Evolutionary conservation across 345 rosid genomes (phyloP), one percentile per base, ranked within the genome.

Genomic region (Rhizophora mangle): DNA sequence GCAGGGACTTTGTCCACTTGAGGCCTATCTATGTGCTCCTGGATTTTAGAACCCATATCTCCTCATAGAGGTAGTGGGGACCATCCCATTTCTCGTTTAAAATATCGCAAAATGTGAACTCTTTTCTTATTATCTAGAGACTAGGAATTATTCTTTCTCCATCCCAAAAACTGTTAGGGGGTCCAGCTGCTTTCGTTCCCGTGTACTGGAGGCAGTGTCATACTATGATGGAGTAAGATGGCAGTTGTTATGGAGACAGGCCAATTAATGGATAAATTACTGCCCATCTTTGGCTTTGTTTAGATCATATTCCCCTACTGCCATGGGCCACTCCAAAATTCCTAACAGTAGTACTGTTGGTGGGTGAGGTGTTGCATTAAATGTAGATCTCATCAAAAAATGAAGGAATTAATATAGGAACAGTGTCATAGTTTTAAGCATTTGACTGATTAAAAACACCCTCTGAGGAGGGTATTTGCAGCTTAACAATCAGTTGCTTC

Each of bases 221-320:
- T 22, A 53, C 57, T 20, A 62, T 75, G 68, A 19, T 52, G 52
- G 53, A 59, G 46, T 8, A n/a, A 21, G 32, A 62, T 8, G 46
- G 36, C 78, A 55, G 74, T 68, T 68, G 79, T 64, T 77, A 67
- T 60, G 76, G 77, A 51, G 76, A 62, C 78, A 62, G 21, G 13
- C 4, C 32, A 43, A 27, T 43, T 24, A 37, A 63, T 70, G 24
- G 13, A 10, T 36, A 29, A 30, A 26, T 52, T 39, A 29, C 34
- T 52, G 6, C 49, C 15, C 5, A 55, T 39, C 46, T 39, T 60
- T 3, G 20, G 13, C 68, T 70, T 62, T 37, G 67, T 53, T 43
- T 36, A 15, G 6, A 52, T 26, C 9, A 22, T 36, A 20, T 24
- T 51, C 65, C 10, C 39, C 21, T 29, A 8, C 34, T 52, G 60